Evolutionary conservation across 2,329 filamentous ascomycete species (phyloP), one percentile per base, ranked within the genome.

Genomic region (Tolypocladium inflatum): DNA sequence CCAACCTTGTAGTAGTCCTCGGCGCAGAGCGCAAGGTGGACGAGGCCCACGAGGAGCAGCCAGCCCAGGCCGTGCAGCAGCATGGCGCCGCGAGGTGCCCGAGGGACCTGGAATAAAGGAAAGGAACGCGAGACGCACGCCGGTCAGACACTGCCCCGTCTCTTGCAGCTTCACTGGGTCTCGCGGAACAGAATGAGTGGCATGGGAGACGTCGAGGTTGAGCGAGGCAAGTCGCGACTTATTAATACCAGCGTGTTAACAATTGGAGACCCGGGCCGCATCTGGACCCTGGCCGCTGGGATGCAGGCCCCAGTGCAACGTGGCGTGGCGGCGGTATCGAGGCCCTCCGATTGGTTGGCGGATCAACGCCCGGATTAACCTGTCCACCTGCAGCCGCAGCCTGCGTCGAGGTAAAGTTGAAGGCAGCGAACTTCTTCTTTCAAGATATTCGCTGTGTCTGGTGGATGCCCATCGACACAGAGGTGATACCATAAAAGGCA

Each of bases 1-100:
- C 69, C 56, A 71, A 88, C 88, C 73, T 91, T 90, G 74, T 94
- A 94, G 70, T 86, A 93, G 71, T 94, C 90, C 68, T 92, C 80
- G 43, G 78, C 78, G 70, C 82, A 84, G 58, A 81, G 64, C 21
- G 74, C 81, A 59, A 86, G 65, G 65, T 85, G 81, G 60, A 79
- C 67, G 15, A 86, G 67, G 51, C 77, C 74, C 61, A 85, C 68
- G 60, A 86, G 73, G 65, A 84, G 65, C 58, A 77, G 71, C 68
- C 84, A 70, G 61, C 77, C 72, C 67, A 77, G 75, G 60, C 74
- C 75, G 67, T 68, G 73, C 62, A 83, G 70, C 71, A 82, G 76
- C 83, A 86, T 84, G 62, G 69, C 74, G 69, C 53, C 39, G 55
- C 37, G 39, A 41, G 39, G 56, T 56, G 60, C 61, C 58, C 61